phyloP scores from a whole-genome alignment of 768 basidiomycete genomes.

The Termitomyces bulborhizus region DNA sequence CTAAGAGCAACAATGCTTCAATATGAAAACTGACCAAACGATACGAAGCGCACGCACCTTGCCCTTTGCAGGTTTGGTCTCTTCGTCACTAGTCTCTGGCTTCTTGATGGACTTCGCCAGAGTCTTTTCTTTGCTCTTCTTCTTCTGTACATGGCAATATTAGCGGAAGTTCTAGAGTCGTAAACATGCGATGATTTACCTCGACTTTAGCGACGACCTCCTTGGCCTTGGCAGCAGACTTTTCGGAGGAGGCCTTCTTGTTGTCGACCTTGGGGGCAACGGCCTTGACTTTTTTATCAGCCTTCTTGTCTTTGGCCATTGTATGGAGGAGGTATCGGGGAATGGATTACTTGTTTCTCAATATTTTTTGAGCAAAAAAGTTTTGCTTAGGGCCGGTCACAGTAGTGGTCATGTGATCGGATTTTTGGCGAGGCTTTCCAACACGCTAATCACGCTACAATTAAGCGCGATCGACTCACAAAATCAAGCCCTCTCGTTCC shows the following conservation, averaged over 20 bases:
- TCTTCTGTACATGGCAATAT: constrained; percentile 14
- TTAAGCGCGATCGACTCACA: too few species aligned
- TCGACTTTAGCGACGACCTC: constrained; percentile 36
- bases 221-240: constrained; percentile 30
- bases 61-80: constrained; percentile 21
- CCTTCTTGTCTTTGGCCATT: constrained; percentile 51
- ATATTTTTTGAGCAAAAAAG: constrained; percentile 18
- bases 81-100: constrained; percentile 23
- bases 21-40: neutral
- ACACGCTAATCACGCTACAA: neutral
- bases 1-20: constrained; percentile 8
- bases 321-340: constrained; percentile 12
- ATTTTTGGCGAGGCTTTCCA: neutral
- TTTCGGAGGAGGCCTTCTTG: constrained; percentile 24
- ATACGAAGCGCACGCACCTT: constrained; percentile 20
- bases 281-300: constrained; percentile 29
- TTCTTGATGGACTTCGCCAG: constrained; percentile 20
- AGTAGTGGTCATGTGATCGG: constrained; percentile 5
- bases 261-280: constrained; percentile 28
- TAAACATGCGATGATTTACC: constrained; percentile 15
- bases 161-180: neutral
- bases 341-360: constrained; percentile 10
- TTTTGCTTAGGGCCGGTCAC: constrained; percentile 29
- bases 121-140: constrained; percentile 17
- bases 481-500: neutral